Percentiles rank a stretch among this genome's conserved stretches.
phyloP scores from a whole-genome alignment of 306 rosid genomes.

The Hippophae tibetana region DNA sequence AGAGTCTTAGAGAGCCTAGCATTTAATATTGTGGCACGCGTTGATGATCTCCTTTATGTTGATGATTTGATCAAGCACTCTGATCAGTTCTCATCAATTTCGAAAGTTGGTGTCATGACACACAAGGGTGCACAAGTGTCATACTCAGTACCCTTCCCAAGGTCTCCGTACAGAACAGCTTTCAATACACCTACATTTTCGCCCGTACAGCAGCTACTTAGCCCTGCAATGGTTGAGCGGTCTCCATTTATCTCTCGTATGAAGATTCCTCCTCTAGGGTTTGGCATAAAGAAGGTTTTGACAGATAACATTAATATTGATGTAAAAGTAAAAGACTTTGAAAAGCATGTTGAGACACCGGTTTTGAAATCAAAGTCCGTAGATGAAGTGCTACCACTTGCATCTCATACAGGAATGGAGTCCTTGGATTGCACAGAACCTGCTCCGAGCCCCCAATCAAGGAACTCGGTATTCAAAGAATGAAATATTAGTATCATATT shows the following conservation, averaged over 20 bases:
- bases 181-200: conserved; percentile 59
- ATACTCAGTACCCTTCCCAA: conserved; percentile 41
- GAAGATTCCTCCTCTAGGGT: conserved; percentile 45
- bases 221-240: conserved; percentile 45
- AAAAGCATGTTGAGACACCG: conserved; percentile 24
- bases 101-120: conserved; percentile 60
- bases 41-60: conserved; percentile 80
- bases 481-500: not conserved
- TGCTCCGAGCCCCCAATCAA: conserved; percentile 18
- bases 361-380: conserved; percentile 21
- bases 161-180: conserved; percentile 71
- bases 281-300: conserved; percentile 57
- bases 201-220: conserved; percentile 40
- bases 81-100: conserved; percentile 43
- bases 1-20: conserved; percentile 89
- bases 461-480: conserved; percentile 18
- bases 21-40: conserved; percentile 69
- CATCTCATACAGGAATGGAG: conserved; percentile 30
- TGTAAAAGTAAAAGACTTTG: conserved; percentile 28
- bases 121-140: conserved; percentile 51
- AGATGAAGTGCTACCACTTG: conserved; percentile 18
- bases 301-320: conserved; percentile 74
- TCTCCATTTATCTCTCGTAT: conserved; percentile 36
- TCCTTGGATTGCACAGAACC: conserved; percentile 24
- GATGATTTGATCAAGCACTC: conserved; percentile 74